Percentiles rank a stretch among this genome's conserved stretches.
Evolutionary conservation across 2,329 filamentous ascomycete genomes (phyloP).

Genomic region (Emergomyces orientalis): DNA sequence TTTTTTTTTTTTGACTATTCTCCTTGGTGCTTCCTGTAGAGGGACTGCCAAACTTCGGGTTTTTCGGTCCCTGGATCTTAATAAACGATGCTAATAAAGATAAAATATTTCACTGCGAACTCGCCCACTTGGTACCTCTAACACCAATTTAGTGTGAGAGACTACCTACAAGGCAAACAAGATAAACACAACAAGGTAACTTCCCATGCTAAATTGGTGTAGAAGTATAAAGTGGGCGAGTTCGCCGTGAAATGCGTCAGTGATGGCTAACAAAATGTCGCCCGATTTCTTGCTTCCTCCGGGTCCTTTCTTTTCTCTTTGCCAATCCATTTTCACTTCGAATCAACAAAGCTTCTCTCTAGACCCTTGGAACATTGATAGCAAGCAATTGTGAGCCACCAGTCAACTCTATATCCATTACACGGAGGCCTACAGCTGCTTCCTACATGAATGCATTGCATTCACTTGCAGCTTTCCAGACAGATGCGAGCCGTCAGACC

Average conservation of each 20-base stretch:
- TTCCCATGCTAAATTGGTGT: too few relatives aligned
- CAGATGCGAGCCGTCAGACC: neutral
- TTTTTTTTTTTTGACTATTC: neutral
- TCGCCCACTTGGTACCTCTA: too few relatives aligned
- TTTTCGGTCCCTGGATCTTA: slow-evolving; percentile 1
- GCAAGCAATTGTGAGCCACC: neutral
- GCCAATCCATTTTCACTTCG: neutral
- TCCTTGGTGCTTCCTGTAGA: neutral
- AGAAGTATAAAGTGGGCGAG: too few relatives aligned
- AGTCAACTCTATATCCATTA: neutral
- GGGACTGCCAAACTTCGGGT: neutral
- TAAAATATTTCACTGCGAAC: too few relatives aligned
- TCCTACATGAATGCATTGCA: neutral
- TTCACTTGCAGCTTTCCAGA: neutral
- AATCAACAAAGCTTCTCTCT: neutral
- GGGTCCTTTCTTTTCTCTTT: neutral
- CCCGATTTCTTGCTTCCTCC: neutral
- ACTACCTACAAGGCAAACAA: too few relatives aligned
- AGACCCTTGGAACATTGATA: neutral
- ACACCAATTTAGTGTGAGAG: too few relatives aligned
- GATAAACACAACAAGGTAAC: too few relatives aligned
- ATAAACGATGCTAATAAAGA: neutral
- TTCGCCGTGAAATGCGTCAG: too few relatives aligned
- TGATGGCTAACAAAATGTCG: neutral
- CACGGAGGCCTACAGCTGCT: neutral